Base-by-base conservation (phyloP, 2,329 filamentous ascomycete species). In the Colletotrichum gloeosporioides region DNA sequence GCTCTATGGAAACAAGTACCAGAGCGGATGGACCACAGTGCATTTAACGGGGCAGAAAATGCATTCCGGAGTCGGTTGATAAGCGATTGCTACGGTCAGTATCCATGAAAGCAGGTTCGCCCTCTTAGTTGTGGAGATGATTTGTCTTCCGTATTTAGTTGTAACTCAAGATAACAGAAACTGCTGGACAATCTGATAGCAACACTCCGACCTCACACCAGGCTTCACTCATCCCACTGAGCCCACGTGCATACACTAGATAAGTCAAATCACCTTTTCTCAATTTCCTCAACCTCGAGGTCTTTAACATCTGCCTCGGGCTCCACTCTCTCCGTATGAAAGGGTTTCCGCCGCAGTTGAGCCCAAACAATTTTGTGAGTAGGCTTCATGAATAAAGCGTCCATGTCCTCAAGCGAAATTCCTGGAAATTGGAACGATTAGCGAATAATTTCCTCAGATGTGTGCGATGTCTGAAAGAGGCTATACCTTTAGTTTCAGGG, bases 401-500 rank as follows among this genome's bases (percentile, higher is more conserved):
- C 88, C 84, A 89, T 88, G 22, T 85, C 85, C 77, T 90, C 89
- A 7, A 90, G 83, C 2, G 87, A 85, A 13, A 89, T 82, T 27
- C 82, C 82, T 83, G 9, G 44, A 49, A 29, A 18, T n/a, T 1
- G 3, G 70, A 0, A 4, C 6, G 2, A 32, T 64, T 16, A 44
- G 57, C 12, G 10, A 63, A 22, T 27, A 12, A 15, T 1, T 3
- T 6, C 4, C 64, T 18, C 3, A 22, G 8, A 55, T 31, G 39
- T 15, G 4, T 4, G 2, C 44, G 2, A 65, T 15, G 88, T 7
- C 32, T 7, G 13, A 34, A 29, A 4, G 0, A 0, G 5, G n/a
- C n/a, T 71, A 18, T 27, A 70, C 88, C 88, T 80, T 89, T 90
- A 3, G 89, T 90, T 78, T 90, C 89, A 2, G 89, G 89, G 0